Evolutionary conservation across 768 basidiomycete species (phyloP).

Genomic region (Tylopilus vinaceipallidus): DNA sequence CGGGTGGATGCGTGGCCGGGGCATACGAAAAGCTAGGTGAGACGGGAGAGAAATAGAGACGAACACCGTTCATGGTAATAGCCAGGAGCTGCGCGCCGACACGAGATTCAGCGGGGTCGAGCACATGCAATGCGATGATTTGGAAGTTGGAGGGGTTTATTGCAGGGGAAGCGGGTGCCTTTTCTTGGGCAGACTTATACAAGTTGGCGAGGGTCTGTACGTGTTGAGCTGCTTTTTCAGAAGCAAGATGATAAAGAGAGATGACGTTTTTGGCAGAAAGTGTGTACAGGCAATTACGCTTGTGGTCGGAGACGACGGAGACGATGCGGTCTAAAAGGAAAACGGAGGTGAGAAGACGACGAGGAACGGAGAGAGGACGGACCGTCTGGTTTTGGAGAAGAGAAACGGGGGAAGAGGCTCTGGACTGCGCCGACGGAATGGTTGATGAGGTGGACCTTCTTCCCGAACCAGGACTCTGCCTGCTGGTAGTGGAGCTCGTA

Average conservation of each 20-base stretch:
- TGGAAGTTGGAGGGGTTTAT: constrained; percentile 68
- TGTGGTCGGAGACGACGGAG: constrained; percentile 61
- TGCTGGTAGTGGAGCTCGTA: constrained; percentile 93
- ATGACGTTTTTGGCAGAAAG: constrained; percentile 65
- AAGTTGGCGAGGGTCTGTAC: constrained; percentile 74
- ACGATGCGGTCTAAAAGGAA: constrained; percentile 62
- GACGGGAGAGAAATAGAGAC: constrained; percentile 77
- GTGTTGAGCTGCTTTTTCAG: constrained; percentile 67
- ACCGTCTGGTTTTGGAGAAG: constrained; percentile 66
- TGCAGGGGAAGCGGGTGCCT: constrained; percentile 73
- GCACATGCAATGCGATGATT: constrained; percentile 66
- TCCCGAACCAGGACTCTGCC: constrained; percentile 90
- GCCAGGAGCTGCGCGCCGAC: constrained; percentile 75
- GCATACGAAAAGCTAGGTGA: constrained; percentile 48
- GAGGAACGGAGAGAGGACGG: constrained; percentile 20
- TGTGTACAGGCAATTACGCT: constrained; percentile 76
- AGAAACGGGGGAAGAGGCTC: constrained; percentile 76
- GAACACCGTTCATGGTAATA: constrained; percentile 76
- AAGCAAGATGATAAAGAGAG: constrained; percentile 59
- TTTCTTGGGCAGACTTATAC: constrained; percentile 75
- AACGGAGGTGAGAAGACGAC: constrained; percentile 2
- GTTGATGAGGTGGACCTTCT: constrained; percentile 80
- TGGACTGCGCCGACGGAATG: constrained; percentile 79
- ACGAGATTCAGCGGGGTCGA: constrained; percentile 66
- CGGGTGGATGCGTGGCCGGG: constrained; percentile 27